phyloP scores from a whole-genome alignment of 202 grass and related monocot species.

The Setaria italica region DNA sequence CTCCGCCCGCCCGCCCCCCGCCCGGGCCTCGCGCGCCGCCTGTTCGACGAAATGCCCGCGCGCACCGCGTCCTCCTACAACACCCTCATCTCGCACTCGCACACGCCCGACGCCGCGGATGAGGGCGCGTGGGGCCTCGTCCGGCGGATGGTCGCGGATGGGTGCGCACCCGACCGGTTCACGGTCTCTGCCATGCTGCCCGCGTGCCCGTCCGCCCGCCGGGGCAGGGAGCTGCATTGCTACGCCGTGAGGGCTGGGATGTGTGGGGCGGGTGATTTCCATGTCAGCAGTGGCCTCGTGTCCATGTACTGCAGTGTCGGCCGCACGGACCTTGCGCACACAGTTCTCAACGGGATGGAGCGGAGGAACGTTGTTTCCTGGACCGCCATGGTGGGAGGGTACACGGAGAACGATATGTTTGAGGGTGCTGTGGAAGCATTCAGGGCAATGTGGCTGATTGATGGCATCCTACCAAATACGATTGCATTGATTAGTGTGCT shows the following conservation, averaged over 20 bases:
- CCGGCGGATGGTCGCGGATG: constrained; percentile 55
- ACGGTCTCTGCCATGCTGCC: constrained; percentile 56
- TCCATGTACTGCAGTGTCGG: constrained; percentile 66
- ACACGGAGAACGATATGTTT: constrained; percentile 52
- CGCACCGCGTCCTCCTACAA: constrained; percentile 71
- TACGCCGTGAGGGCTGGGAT: constrained; percentile 52
- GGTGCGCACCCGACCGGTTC: constrained; percentile 57
- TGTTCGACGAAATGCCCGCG: constrained; percentile 86
- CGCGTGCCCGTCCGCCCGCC: background rate
- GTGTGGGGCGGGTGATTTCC: constrained; percentile 48
- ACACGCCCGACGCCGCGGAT: background rate
- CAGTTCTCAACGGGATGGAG: constrained; percentile 48
- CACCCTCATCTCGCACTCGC: constrained; percentile 55
- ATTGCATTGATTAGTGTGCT: constrained; percentile 64
- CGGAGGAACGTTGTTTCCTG: constrained; percentile 61
- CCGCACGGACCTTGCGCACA: constrained; percentile 33
- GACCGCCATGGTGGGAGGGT: constrained; percentile 67
- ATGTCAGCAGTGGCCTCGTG: constrained; percentile 63
- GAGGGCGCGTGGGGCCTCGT: constrained; percentile 33
- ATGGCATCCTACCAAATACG: constrained; percentile 56
- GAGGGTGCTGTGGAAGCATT: constrained; percentile 53
- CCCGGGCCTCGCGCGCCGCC: background rate
- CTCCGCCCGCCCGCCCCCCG: background rate
- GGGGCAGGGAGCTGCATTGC: constrained; percentile 69
- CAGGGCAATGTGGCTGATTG: constrained; percentile 46